Conservation (phyloP, 306 rosid genomes). For the Dalbergia cultrata region DNA sequence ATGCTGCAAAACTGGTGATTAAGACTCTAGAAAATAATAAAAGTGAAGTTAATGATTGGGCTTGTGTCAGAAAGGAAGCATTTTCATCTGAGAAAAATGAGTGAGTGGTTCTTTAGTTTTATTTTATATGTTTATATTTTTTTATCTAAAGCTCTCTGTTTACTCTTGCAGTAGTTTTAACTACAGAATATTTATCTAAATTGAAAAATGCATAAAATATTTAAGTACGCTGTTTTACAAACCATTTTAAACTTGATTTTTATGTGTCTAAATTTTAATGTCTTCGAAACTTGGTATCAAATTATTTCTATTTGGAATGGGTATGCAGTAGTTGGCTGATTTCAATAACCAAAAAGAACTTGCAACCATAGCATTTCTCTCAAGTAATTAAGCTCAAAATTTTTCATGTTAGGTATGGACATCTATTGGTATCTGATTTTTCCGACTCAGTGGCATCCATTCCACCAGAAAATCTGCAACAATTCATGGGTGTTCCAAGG, state of each 20-base stretch:
- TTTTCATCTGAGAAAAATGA: conserved; percentile 91
- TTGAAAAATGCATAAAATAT: conserved; percentile 21
- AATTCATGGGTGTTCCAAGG: conserved; percentile 73
- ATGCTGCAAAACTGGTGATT: conserved; percentile 72
- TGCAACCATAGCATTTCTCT: background rate
- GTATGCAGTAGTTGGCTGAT: background rate
- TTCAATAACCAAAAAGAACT: conserved; percentile 6
- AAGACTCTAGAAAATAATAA: conserved; percentile 68
- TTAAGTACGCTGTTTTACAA: background rate
- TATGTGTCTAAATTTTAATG: background rate
- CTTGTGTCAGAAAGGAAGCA: conserved; percentile 92
- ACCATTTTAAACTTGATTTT: conserved; percentile 14
- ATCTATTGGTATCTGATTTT: conserved; percentile 89
- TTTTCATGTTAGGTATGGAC: conserved; percentile 75
- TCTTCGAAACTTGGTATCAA: conserved; percentile 23
- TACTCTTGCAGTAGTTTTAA: conserved; percentile 2
- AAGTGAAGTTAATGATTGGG: conserved; percentile 78
- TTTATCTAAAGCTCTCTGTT: background rate
- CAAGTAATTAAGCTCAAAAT: conserved; percentile 29
- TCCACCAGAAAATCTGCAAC: conserved; percentile 90
- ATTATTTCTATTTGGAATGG: conserved; percentile 32
- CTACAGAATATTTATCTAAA: conserved; percentile 11
- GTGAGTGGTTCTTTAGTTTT: conserved; percentile 56
- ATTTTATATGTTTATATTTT: conserved; percentile 21
- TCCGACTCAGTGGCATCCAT: conserved; percentile 77